A percentile compares a stretch with the other conserved stretches of the same genome.
These are phyloP conservation scores for Pestalotiopsis sp. DNA, from an alignment of 2,329 filamentous ascomycete genomes.

Conservation along the genomic window DNA sequence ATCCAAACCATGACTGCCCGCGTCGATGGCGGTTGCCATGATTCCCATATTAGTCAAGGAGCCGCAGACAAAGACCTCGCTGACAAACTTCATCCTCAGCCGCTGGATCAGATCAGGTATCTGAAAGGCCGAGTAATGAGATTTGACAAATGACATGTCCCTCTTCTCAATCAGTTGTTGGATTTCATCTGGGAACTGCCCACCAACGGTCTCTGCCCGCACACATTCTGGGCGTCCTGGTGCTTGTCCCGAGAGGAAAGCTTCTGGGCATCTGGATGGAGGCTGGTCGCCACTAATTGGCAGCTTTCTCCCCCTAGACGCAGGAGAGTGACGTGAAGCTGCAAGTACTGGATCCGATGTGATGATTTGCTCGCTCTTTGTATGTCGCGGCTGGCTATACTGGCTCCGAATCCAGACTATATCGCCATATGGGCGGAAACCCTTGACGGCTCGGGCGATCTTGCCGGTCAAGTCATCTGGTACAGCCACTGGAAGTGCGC, in stretches of 20 bases:
- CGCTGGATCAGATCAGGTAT: conserved; percentile 70
- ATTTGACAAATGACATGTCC: conserved; percentile 63
- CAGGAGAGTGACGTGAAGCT: conserved; percentile 15
- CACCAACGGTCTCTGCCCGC: conserved; percentile 43
- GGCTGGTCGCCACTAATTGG: conserved; percentile 26
- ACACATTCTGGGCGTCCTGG: conserved; percentile 41
- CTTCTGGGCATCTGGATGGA: conserved; percentile 21
- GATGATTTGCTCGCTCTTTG: conserved; percentile 54
- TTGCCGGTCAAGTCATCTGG: conserved; percentile 67
- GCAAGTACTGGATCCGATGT: conserved; percentile 33
- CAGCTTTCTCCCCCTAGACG: conserved; percentile 23
- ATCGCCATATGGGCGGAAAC: conserved; percentile 71
- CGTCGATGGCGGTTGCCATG: conserved; percentile 88
- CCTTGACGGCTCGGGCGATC: conserved; percentile 64
- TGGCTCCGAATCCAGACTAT: conserved; percentile 85
- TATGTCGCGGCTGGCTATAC: conserved; percentile 63
- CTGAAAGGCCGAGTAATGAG: conserved; percentile 85
- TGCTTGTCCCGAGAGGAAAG: conserved; percentile 41
- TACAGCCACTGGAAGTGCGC: conserved; percentile 65
- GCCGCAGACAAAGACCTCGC: conserved; percentile 86
- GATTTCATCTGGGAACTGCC: conserved; percentile 44
- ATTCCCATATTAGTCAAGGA: conserved; percentile 85
- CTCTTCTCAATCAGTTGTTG: conserved; percentile 42
- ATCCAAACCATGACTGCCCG: conserved; percentile 81
- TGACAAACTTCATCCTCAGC: conserved; percentile 84